Conservation (phyloP, 108 stramenopile species). For the Skeletonema costatum region DNA sequence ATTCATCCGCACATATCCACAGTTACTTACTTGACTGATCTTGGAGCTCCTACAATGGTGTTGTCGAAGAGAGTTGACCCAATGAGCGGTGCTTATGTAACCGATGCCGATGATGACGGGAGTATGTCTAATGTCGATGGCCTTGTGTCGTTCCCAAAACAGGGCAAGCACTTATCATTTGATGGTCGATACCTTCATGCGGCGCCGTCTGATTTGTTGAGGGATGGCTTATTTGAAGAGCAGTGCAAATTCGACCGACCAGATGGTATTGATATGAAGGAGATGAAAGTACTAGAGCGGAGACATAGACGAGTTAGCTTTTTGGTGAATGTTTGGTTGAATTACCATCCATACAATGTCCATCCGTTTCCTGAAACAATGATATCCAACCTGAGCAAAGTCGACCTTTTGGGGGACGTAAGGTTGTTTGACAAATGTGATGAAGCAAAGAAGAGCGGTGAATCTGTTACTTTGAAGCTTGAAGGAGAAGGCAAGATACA, state of each 20-base stretch:
- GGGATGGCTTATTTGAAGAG: conserved; percentile 52
- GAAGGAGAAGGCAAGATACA: not conserved
- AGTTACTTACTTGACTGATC: conserved; percentile 78
- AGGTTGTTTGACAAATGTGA: conserved; percentile 7
- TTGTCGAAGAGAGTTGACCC: conserved; percentile 59
- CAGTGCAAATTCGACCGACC: conserved; percentile 28
- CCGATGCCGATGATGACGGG: conserved; percentile 1
- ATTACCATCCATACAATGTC: conserved; percentile 35
- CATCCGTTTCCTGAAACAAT: conserved; percentile 41
- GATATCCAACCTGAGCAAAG: conserved; percentile 30
- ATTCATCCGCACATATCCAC: conserved; percentile 85
- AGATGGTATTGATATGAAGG: conserved; percentile 20
- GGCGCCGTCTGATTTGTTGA: conserved; percentile 70
- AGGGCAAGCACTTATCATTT: conserved; percentile 81
- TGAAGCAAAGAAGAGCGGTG: not conserved
- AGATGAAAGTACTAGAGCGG: conserved; percentile 18
- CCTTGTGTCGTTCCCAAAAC: conserved; percentile 69
- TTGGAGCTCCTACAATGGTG: conserved; percentile 74
- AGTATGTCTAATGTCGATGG: conserved; percentile 26
- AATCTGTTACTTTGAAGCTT: not conserved
- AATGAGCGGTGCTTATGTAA: conserved; percentile 62
- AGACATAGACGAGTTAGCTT: conserved; percentile 46
- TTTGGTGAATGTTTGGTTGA: conserved; percentile 48
- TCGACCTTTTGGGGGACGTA: conserved; percentile 27
- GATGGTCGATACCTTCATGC: conserved; percentile 83